Evolutionary conservation across 768 basidiomycete genomes (phyloP).

Genomic region (Panaeolus papilionaceus): DNA sequence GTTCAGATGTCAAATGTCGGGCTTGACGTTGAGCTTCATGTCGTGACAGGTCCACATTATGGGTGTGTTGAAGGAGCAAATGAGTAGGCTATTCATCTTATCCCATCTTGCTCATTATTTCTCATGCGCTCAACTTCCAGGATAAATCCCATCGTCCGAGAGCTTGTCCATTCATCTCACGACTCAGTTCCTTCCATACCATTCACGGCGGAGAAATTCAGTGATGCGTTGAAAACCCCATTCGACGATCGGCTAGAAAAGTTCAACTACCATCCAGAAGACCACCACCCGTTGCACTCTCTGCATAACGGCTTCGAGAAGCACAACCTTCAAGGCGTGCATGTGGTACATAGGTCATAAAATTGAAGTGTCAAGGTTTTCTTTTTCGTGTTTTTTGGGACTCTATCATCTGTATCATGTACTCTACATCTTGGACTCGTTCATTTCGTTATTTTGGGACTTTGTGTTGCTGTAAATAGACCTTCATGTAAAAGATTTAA

Average conservation of each 20-base stretch:
- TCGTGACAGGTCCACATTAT: conserved; percentile 26
- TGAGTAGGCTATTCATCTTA: conserved; percentile 16
- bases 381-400: background rate
- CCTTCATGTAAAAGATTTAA: background rate
- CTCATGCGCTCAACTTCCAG: conserved; percentile 14
- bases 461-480: conserved; percentile 3
- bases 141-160: conserved; percentile 23
- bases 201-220: conserved; percentile 16
- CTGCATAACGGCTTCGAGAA: conserved; percentile 5
- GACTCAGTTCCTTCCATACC: conserved; percentile 17
- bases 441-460: background rate
- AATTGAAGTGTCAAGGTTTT: background rate
- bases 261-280: conserved; percentile 21
- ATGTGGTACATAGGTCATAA: conserved; percentile 8
- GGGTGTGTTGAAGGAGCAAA: conserved; percentile 20
- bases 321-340: background rate
- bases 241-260: conserved; percentile 19
- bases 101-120: background rate
- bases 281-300: background rate
- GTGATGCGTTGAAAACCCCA: conserved; percentile 21
- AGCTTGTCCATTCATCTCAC: conserved; percentile 23
- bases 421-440: background rate
- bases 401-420: background rate
- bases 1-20: conserved; percentile 20
- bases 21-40: conserved; percentile 20